Evolutionary conservation across 1,284 basidiomycete genomes (phyloP).

Genomic region (Phylloboletellus chloephorus): DNA sequence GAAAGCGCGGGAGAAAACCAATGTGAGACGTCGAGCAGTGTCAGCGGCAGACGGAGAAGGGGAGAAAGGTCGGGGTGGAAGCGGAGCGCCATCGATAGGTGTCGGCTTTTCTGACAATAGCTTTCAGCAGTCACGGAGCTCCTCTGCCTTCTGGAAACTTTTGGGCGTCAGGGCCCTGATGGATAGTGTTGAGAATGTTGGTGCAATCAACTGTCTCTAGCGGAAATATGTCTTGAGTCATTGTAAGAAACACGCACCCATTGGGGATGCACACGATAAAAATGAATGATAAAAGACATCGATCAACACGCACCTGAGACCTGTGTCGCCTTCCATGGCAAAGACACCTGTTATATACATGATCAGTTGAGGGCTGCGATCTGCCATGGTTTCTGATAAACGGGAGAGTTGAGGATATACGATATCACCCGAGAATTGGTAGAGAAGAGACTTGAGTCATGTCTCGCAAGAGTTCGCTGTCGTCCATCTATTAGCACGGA

Average conservation of each 20-base stretch:
- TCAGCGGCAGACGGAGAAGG: constrained; percentile 1
- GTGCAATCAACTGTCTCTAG: constrained; percentile 42
- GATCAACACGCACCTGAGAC: too few species aligned
- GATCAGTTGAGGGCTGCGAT: constrained; percentile 38
- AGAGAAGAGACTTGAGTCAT: constrained; percentile 50
- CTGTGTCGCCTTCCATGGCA: constrained; percentile 46
- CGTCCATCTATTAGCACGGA: constrained; percentile 16
- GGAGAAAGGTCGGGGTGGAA: constrained; percentile 6
- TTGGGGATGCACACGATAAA: too few species aligned
- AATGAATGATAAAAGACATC: too few species aligned
- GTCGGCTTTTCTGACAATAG: constrained; percentile 23
- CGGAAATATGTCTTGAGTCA: too few species aligned
- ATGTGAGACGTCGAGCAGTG: constrained; percentile 39
- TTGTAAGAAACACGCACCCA: too few species aligned
- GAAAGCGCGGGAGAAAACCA: constrained; percentile 49
- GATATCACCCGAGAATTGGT: constrained; percentile 46
- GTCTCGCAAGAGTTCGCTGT: constrained; percentile 28
- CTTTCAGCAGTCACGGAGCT: constrained; percentile 41
- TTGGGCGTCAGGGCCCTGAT: constrained; percentile 40
- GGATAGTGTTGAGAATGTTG: constrained; percentile 43
- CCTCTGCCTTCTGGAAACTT: constrained; percentile 45
- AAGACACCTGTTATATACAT: constrained; percentile 38
- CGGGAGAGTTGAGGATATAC: constrained; percentile 44
- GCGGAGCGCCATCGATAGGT: constrained; percentile 9
- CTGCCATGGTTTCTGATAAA: constrained; percentile 54